Base-by-base conservation (phyloP, 352 stramenopile species). In the Elongisporangium anandrum region DNA sequence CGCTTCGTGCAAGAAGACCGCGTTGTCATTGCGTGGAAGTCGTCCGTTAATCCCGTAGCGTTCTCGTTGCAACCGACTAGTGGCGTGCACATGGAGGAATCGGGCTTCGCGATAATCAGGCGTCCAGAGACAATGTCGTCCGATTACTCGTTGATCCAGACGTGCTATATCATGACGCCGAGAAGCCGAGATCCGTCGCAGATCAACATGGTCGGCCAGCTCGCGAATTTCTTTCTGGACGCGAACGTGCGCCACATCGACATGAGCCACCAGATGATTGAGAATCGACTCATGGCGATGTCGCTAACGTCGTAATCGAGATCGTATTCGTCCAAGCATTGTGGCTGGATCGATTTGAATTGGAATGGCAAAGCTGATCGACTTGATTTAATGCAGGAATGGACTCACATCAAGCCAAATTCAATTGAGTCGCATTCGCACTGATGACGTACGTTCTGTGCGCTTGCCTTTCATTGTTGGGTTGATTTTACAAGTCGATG, bases 181-280 rank as follows among this genome's bases (percentile, higher is more conserved):
- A 45, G 9, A 12, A 45, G 4, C 34, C 34, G 13, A 17, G 34
- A 45, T 45, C 34, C 34, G 34, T 45, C 34, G 10, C 73, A 85
- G 53, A 76, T 87, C 56, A 75, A 72, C 41, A 87, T 81, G 66
- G 67, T 84, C 48, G 78, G 68, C 34, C 77, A 78, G 56, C 63
- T 90, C 52, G 85, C 76, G 13, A 73, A 90, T 47, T 90, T 90
- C 68, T 71, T 90, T 52, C 69, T 88, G 39, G 73, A 88, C 49
- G 81, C 72, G 54, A 73, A 82, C 39, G 70, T 69, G 15, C 64
- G 75, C 61, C 34, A 76, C 59, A 68, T 83, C 24, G 59, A 56
- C 1, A 63, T 62, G 50, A 75, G 69, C 21, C 69, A 72, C 47
- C 63, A 82, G 52, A 72, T 75, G 56, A 85, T 85, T n/a, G 75